Evolutionary conservation across 495 filamentous ascomycete species (phyloP).

Genomic region (Aspergillus taichungensis): DNA sequence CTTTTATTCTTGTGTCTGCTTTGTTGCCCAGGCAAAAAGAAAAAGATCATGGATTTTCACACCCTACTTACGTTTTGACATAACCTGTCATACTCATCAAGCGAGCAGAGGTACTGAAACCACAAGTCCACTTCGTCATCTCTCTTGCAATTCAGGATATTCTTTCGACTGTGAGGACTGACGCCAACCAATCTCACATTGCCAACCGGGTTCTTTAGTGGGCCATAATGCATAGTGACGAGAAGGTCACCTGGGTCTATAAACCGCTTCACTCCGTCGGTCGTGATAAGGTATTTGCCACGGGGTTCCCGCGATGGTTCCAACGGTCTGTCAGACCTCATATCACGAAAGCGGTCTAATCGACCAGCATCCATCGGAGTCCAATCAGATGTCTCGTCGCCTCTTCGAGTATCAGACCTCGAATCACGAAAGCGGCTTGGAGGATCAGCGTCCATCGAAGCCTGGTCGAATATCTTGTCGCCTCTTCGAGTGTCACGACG

Average conservation of each 20-base stretch:
- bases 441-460: too few species aligned
- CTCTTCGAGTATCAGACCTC: too few species aligned
- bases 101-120: conserved; percentile 31
- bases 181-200: conserved; percentile 33
- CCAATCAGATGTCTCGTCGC: too few species aligned
- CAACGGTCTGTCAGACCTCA: neutral
- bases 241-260: conserved; percentile 17
- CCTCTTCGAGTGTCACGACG: too few species aligned
- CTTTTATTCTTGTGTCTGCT: too few species aligned
- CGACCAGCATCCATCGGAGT: too few species aligned
- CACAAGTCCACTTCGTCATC: conserved; percentile 23
- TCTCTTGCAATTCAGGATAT: conserved; percentile 18
- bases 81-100: conserved; percentile 22
- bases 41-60: neutral
- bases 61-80: conserved; percentile 22
- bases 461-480: too few species aligned
- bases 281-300: neutral
- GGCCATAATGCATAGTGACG: conserved; percentile 27
- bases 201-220: conserved; percentile 25
- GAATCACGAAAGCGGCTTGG: too few species aligned
- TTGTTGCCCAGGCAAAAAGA: too few species aligned
- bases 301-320: neutral
- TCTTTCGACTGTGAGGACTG: neutral
- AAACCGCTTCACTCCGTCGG: conserved; percentile 1
- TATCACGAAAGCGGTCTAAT: too few species aligned